Conservation (phyloP, 768 basidiomycete species). For the Mycena olivaceomarginata region DNA sequence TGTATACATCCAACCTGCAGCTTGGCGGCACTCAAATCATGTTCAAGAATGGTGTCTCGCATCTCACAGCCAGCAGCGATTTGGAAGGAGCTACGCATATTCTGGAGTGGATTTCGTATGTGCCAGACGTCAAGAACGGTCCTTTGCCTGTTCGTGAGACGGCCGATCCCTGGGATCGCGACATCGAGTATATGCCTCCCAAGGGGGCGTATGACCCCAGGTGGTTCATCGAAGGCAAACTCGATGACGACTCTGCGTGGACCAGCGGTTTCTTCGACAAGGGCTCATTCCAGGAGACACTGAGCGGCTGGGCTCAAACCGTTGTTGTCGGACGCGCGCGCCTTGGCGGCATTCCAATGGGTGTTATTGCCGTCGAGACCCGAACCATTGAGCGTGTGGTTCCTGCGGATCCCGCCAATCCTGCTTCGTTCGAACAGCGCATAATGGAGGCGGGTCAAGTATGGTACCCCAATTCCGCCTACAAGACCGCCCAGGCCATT, state of each 20-base stretch:
- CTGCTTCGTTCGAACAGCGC: constrained; percentile 95
- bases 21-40: constrained; percentile 99
- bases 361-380: constrained; percentile 98
- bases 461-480: constrained; percentile 99
- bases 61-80: constrained; percentile 96
- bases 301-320: constrained; percentile 99
- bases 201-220: constrained; percentile 98
- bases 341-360: constrained; percentile 97
- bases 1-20: constrained; percentile 98
- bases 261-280: constrained; percentile 97
- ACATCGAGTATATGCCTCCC: constrained; percentile 92
- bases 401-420: constrained; percentile 98
- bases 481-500: constrained; percentile 99
- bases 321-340: constrained; percentile 98
- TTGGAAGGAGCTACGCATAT: constrained; percentile 97
- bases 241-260: constrained; percentile 88
- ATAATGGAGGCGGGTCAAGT: constrained; percentile 99
- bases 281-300: constrained; percentile 98
- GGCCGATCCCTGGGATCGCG: constrained; percentile 92
- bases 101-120: constrained; percentile 95
- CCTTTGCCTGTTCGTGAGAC: constrained; percentile 87
- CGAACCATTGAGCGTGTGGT: constrained; percentile 97
- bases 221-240: constrained; percentile 98
- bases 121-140: constrained; percentile 89
- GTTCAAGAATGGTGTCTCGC: constrained; percentile 99